A percentile compares a stretch with the other conserved stretches of the same genome.
These are phyloP conservation scores for Rhodotorula sp. DNA, from an alignment of 1,284 basidiomycete species.

Conservation along the genomic window DNA sequence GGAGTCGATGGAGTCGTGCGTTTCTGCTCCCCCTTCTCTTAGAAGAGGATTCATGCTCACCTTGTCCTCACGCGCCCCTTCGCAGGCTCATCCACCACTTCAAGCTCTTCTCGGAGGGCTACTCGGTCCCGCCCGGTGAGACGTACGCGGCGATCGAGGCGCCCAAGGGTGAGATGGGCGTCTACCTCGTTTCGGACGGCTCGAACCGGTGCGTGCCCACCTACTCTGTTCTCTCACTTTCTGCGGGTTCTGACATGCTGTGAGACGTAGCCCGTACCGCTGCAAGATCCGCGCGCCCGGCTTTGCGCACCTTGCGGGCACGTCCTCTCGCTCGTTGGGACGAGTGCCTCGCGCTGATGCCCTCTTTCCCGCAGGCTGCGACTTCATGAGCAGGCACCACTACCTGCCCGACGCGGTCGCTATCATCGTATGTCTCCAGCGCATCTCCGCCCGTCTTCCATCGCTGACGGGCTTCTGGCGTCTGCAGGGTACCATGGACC, in stretches of 20 bases:
- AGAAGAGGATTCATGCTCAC: neutral
- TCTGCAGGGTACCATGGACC: slow-evolving; percentile 81
- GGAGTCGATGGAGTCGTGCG: slow-evolving; percentile 76
- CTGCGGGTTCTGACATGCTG: no score
- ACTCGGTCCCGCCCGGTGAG: slow-evolving; percentile 94
- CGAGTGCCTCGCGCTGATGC: no score
- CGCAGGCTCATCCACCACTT: slow-evolving; percentile 89
- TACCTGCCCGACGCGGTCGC: slow-evolving; percentile 83
- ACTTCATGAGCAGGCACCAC: slow-evolving; percentile 87
- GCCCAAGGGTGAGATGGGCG: slow-evolving; percentile 95
- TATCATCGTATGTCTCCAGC: slow-evolving; percentile 6
- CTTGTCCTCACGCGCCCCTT: neutral
- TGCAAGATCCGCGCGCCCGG: slow-evolving; percentile 84
- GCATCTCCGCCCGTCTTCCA: neutral
- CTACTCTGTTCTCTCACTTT: neutral
- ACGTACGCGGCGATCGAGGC: slow-evolving; percentile 98
- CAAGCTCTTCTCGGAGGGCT: slow-evolving; percentile 93
- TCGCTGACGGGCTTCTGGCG: slow-evolving; percentile 59
- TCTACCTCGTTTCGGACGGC: slow-evolving; percentile 92
- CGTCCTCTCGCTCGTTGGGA: no score
- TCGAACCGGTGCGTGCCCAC: slow-evolving; percentile 61
- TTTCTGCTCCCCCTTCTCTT: neutral
- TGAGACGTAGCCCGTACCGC: slow-evolving; percentile 71
- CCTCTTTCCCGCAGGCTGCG: slow-evolving; percentile 53
- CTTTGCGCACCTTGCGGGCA: slow-evolving; percentile 56